Percentiles rank a stretch among this genome's conserved stretches.
These are phyloP conservation scores for Aspergillus wentii DNA, from an alignment of 495 filamentous ascomycete genomes.

Conservation along the genomic window DNA sequence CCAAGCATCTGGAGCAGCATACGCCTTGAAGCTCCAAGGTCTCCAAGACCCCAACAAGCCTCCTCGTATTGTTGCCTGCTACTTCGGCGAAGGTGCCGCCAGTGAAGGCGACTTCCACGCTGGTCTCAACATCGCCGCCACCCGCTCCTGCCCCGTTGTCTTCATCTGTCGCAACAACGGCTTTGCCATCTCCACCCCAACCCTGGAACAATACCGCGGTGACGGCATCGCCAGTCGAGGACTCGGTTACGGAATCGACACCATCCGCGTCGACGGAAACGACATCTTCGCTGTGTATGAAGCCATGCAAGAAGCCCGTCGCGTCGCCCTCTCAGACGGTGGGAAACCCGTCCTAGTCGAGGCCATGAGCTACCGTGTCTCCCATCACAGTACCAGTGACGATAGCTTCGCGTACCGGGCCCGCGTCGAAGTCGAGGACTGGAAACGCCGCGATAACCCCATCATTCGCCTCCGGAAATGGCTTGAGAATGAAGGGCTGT, in stretches of 20 bases:
- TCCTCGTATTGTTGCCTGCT: conserved; percentile 74
- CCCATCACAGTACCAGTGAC: conserved; percentile 96
- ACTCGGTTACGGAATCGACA: conserved; percentile 96
- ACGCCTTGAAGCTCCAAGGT: conserved; percentile 84
- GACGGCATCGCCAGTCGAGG: conserved; percentile 94
- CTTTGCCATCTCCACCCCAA: conserved; percentile 92
- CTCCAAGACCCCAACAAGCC: conserved; percentile 62
- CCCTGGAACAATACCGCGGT: conserved; percentile 92
- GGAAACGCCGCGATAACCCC: conserved; percentile 94
- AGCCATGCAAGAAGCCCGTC: conserved; percentile 71
- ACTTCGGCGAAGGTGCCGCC: conserved; percentile 97
- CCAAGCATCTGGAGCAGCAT: conserved; percentile 89
- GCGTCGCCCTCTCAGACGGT: conserved; percentile 70
- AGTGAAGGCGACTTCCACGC: conserved; percentile 98
- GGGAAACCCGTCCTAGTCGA: conserved; percentile 84
- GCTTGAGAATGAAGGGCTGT: conserved; percentile 73
- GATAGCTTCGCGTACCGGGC: conserved; percentile 96
- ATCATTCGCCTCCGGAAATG: conserved; percentile 89
- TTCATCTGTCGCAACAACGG: conserved; percentile 99
- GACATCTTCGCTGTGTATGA: conserved; percentile 93
- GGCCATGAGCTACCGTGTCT: conserved; percentile 96
- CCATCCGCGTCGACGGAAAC: conserved; percentile 93
- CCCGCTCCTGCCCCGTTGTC: conserved; percentile 81
- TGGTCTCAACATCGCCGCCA: conserved; percentile 93
- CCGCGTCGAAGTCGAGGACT: conserved; percentile 91